These are phyloP conservation scores for Meripilus lineatus DNA, from an alignment of 1,284 basidiomycete species.

Conservation along the genomic window DNA sequence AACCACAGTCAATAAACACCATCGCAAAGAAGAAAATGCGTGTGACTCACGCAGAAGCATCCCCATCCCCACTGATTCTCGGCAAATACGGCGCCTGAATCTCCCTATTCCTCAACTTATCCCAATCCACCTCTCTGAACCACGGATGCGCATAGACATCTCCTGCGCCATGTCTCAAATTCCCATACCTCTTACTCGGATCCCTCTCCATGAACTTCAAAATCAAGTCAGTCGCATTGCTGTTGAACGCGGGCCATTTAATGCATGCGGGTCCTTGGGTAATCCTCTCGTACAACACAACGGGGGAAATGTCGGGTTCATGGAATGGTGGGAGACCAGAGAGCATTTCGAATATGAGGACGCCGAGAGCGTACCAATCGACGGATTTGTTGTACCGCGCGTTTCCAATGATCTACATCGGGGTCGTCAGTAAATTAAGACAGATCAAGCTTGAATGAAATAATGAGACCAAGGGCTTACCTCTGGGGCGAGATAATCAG, in stretches of 20 bases:
- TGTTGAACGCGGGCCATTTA: slow-evolving; percentile 89
- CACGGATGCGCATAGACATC: slow-evolving; percentile 97
- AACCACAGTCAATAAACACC: slow-evolving; percentile 6
- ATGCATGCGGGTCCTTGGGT: slow-evolving; percentile 72
- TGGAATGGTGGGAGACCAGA: slow-evolving; percentile 81
- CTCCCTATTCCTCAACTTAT: slow-evolving; percentile 75
- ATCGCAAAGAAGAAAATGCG: not conserved
- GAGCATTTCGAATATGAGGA: slow-evolving; percentile 97
- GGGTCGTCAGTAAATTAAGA: not conserved
- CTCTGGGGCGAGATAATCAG: slow-evolving; percentile 94
- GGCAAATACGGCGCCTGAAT: slow-evolving; percentile 97
- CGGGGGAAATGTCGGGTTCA: slow-evolving; percentile 59
- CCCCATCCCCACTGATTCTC: slow-evolving; percentile 79
- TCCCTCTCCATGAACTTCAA: slow-evolving; percentile 89
- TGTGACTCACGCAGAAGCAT: slow-evolving; percentile 80
- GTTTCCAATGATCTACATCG: slow-evolving; percentile 77
- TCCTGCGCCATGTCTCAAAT: slow-evolving; percentile 86
- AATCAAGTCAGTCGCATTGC: slow-evolving; percentile 83
- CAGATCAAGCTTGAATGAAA: slow-evolving; percentile 4
- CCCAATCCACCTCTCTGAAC: slow-evolving; percentile 98
- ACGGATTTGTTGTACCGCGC: slow-evolving; percentile 97
- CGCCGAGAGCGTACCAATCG: slow-evolving; percentile 98
- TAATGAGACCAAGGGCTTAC: slow-evolving; percentile 34
- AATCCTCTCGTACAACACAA: slow-evolving; percentile 77
- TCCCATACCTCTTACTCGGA: slow-evolving; percentile 90